Base-by-base conservation (phyloP, 192 early-diverging fungal species). In the Martensiomyces pterosporus region DNA sequence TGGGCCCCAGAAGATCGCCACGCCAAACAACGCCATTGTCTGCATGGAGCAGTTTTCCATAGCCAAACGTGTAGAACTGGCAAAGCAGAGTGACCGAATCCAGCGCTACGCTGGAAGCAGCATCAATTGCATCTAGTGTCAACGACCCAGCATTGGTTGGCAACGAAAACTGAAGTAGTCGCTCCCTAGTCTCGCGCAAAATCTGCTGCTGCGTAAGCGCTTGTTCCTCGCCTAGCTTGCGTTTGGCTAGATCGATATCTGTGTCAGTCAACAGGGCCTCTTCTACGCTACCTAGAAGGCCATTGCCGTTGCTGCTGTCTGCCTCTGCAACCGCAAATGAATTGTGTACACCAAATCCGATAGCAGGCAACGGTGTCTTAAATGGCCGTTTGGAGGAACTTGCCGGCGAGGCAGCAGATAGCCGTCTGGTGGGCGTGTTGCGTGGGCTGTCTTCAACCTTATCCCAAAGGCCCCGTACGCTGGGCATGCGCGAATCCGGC, bases 161-260 rank as follows among this genome's bases (percentile, higher is more conserved):
- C 5, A 8, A 8, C 0, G 52, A 22, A 22, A 60, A 73, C 22
- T 16, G 37, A 43, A 49, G 23, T 24, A 66, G 18, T 3, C 70
- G 47, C 42, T 58, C 55, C 1, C 70, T 15, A 18, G 67, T 44
- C n/a, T 74, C 70, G 3, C 59, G 39, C 10, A 74, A 47, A 1
- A 67, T 62, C 46, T 67, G 70, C 40, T 74, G 70, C 48, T 67
- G 64, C 23, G 70, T 74, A 1, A 55, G 38, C 2, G 64, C 49
- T 24, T 57, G 37, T 16, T 57, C 52, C 21, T 66, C 54, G 19
- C 56, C 60, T 6, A 74, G 47, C 36, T 74, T 74, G 37, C 59
- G 58, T 26, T 18, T 49, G 23, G 64, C 59, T 4, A 33, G 49
- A 8, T 61, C 64, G 3, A 74, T 39, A 26, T 66, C 64, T 0